These are phyloP conservation scores for Plasmodium cynomolgi DNA, from an alignment of 169 alveolate species.

Conservation along the genomic window DNA sequence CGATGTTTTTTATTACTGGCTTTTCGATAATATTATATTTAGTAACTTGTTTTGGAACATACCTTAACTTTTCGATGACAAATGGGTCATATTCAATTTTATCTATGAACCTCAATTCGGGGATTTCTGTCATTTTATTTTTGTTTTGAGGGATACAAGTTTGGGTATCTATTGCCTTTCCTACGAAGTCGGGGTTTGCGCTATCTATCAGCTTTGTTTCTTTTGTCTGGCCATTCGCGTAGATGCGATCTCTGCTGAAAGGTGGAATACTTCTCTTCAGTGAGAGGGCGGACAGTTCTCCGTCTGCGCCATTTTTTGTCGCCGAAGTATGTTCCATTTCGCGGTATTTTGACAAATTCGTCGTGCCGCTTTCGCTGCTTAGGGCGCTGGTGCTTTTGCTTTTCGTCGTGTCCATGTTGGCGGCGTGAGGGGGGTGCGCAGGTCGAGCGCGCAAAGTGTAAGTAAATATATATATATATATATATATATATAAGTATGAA, in stretches of 20 bases:
- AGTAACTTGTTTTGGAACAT: slow-evolving; percentile 79
- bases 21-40: slow-evolving; percentile 79
- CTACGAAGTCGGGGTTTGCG: slow-evolving; percentile 72
- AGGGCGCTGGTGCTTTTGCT: neutral
- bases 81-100: slow-evolving; percentile 76
- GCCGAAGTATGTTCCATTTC: neutral
- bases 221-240: neutral
- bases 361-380: neutral
- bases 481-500: neutral
- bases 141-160: slow-evolving; percentile 62
- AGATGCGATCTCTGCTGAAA: neutral
- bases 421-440: neutral
- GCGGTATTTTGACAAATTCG: neutral
- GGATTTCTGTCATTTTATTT: slow-evolving; percentile 79
- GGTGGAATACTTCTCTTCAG: neutral
- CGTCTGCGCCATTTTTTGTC: slow-evolving; percentile 5
- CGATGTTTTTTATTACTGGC: slow-evolving; percentile 76
- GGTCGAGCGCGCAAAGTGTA: neutral
- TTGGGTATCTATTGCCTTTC: slow-evolving; percentile 76
- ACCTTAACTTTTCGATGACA: slow-evolving; percentile 76
- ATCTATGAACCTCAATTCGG: slow-evolving; percentile 78
- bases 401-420: slow-evolving; percentile 8
- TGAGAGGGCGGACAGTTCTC: neutral
- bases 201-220: slow-evolving; percentile 26
- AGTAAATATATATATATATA: neutral